A percentile compares a stretch with the other conserved stretches of the same genome.
Evolutionary conservation across 306 rosid genomes (phyloP).

Genomic region (Alnus rubra): DNA sequence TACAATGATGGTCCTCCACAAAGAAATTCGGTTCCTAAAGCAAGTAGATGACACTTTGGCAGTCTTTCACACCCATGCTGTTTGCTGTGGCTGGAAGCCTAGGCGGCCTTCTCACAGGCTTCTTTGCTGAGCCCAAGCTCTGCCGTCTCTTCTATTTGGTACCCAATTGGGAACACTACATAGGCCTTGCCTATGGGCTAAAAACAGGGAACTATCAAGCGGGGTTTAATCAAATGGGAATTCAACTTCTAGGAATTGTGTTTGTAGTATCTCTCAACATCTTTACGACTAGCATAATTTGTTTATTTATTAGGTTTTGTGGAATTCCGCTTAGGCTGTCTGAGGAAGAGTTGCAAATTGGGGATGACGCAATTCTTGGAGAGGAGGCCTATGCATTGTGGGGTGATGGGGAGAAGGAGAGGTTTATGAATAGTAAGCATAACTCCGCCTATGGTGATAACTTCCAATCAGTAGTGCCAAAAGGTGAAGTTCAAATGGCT

Average conservation of each 20-base stretch:
- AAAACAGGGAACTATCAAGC: background rate
- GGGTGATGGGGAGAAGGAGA: constrained; percentile 53
- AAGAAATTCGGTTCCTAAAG: constrained; percentile 27
- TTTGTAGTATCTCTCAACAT: constrained; percentile 39
- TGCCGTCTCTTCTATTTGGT: constrained; percentile 33
- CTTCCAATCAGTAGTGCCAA: background rate
- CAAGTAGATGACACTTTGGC: constrained; percentile 52
- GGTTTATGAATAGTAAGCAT: constrained; percentile 26
- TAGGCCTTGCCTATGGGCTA: constrained; percentile 39
- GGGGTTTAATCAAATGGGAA: constrained; percentile 42
- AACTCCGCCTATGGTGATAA: constrained; percentile 11
- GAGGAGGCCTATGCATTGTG: constrained; percentile 49
- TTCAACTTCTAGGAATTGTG: constrained; percentile 45
- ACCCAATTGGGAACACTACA: constrained; percentile 15
- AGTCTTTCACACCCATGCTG: constrained; percentile 54
- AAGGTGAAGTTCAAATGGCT: background rate
- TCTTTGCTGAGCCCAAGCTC: constrained; percentile 44
- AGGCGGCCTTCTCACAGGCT: constrained; percentile 52
- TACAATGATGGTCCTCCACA: constrained; percentile 64
- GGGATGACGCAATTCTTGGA: constrained; percentile 42
- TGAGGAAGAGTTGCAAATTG: constrained; percentile 30
- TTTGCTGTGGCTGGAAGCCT: constrained; percentile 44
- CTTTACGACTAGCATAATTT: constrained; percentile 29
- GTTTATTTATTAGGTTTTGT: constrained; percentile 12
- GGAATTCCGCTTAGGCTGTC: constrained; percentile 33